phyloP scores from a whole-genome alignment of 768 basidiomycete species.

The Naganishia kalamii region DNA sequence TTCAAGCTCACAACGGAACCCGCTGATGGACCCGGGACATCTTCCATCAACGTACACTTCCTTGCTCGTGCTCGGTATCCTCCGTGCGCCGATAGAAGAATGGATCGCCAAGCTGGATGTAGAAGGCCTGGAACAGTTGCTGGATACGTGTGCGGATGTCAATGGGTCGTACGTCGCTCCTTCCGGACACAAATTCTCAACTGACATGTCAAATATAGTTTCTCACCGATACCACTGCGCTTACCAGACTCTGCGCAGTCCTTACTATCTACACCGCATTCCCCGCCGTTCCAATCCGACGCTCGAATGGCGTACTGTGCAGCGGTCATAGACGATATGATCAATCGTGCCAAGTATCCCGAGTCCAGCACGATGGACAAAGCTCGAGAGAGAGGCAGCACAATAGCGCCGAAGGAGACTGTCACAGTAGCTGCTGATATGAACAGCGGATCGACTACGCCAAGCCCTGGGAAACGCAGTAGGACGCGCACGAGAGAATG shows the following conservation, averaged over 20 bases:
- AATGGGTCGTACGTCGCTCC: constrained; percentile 68
- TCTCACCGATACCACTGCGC: not conserved
- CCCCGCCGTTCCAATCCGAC: constrained; percentile 9
- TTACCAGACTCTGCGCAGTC: constrained; percentile 28
- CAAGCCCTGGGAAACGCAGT: not conserved
- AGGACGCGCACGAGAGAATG: constrained; percentile 52
- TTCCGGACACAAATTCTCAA: not conserved
- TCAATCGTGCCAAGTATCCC: not conserved
- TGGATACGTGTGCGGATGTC: constrained; percentile 64
- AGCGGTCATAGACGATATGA: constrained; percentile 52
- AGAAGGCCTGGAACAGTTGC: constrained; percentile 59
- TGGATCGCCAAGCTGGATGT: constrained; percentile 56
- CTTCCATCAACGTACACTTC: constrained; percentile 93
- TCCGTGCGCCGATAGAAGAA: constrained; percentile 68
- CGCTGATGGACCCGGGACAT: constrained; percentile 67
- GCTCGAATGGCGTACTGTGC: constrained; percentile 19
- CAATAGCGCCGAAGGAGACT: no score
- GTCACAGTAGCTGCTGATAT: not conserved
- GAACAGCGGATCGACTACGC: no score
- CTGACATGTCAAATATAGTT: not conserved
- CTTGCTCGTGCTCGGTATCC: constrained; percentile 69
- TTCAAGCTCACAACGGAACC: no score
- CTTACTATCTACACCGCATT: not conserved
- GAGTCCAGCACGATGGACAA: no score
- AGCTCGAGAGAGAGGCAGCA: no score